Evolutionary conservation across 179 eudicot genomes (phyloP), one percentile per base, ranked within the genome.

Genomic region (Beta lomatogona): DNA sequence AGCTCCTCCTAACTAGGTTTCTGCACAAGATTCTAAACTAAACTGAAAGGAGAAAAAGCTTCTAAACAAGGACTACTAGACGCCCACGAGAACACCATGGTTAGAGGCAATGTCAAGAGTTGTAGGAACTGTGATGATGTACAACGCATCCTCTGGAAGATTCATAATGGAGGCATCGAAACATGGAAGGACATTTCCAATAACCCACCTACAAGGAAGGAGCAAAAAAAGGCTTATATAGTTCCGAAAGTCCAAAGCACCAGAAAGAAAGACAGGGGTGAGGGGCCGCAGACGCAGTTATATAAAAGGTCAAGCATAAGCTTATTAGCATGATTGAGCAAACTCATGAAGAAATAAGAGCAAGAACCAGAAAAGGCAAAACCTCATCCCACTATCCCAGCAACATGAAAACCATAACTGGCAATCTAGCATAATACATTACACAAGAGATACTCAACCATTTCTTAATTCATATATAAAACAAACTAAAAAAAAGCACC

Each of bases 121-220:
- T 79, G 94, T 91, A 66, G 99, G 99, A 77, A 94, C 98, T 87
- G 98, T 94, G 80, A 97, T 86, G 81, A 94, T 97, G 88, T 97
- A 93, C 31, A 98, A 82, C 16, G 97, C 71, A 81, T 94, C 92
- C 69, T 92, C 90, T 1, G 98, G 97, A 82, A 97, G 97, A 83
- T 86, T 88, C 97, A 97, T 89, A 77, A 82, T 86, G 79, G 91
- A 94, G 71, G 99, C 99, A 85, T 97, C 97, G 88, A 97, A 97
- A 81, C 97, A 94, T n/a, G 99, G 99, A 87, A 97, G 99, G 82
- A 94, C 99, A 86, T 97, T 98, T 65, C 99, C 99, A 97, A 92
- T 66, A 97, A 55, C 59, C 99, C 99, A 77, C 98, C 99, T 96
- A 88, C 84, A 88, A n/a, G n/a, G n/a, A n/a, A n/a, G n/a, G n/a